These are phyloP conservation scores for Rhizophagus clarus DNA, from an alignment of 192 early-diverging fungal species.

Conservation along the genomic window DNA sequence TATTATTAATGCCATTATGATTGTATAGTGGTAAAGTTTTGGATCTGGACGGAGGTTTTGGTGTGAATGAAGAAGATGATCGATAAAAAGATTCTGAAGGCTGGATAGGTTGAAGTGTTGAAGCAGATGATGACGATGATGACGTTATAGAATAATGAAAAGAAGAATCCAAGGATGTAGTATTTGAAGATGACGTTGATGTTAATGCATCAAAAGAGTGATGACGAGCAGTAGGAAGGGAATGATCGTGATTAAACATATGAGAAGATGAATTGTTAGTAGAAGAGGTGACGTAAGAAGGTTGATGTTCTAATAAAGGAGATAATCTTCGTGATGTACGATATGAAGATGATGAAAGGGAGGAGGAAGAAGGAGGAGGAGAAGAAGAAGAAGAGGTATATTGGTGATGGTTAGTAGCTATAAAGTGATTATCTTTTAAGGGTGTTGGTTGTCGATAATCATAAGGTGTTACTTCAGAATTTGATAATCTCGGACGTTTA, in stretches of 20 bases:
- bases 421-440: neutral
- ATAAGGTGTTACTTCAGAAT: neutral
- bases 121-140: neutral
- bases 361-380: neutral
- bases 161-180: neutral
- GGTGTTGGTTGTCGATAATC: slow-evolving; percentile 14
- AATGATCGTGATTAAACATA: neutral
- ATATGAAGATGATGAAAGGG: neutral
- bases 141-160: neutral
- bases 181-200: neutral
- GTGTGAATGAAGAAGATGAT: neutral
- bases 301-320: slow-evolving; percentile 11
- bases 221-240: neutral
- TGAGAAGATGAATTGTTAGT: neutral
- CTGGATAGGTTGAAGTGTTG: neutral
- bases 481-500: slow-evolving; percentile 18
- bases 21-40: neutral
- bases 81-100: neutral
- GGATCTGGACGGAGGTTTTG: neutral
- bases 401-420: neutral
- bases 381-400: neutral
- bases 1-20: neutral
- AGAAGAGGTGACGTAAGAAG: neutral
- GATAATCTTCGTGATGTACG: neutral
- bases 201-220: neutral